phyloP scores from a whole-genome alignment of 2,329 filamentous ascomycete species.

The Sordariomycetes sp. region DNA sequence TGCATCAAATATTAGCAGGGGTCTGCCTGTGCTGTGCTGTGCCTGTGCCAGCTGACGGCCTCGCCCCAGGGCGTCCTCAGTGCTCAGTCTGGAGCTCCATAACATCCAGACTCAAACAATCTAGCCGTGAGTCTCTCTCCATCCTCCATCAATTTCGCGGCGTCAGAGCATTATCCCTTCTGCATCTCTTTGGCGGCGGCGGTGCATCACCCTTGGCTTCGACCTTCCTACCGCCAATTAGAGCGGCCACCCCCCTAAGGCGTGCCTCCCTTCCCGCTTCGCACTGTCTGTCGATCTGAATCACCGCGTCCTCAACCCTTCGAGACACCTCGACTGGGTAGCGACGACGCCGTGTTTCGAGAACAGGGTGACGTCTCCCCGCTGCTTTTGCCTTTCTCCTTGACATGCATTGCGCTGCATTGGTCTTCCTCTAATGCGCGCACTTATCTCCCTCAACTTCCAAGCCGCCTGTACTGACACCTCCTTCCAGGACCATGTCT shows the following conservation, averaged over 20 bases:
- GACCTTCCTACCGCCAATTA: neutral
- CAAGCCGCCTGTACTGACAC: constrained; percentile 4
- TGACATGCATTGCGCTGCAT: neutral
- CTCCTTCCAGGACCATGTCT: constrained; percentile 43
- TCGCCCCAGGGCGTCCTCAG: no score
- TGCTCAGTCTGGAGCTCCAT: no score
- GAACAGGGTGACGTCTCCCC: constrained; percentile 5
- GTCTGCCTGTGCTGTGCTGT: no score
- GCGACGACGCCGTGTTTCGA: neutral
- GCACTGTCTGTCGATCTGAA: constrained; percentile 1
- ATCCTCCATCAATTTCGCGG: no score
- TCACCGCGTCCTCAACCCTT: constrained; percentile 1
- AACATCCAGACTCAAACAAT: neutral
- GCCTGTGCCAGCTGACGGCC: no score
- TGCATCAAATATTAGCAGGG: no score
- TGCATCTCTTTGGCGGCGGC: neutral
- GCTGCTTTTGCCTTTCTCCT: neutral
- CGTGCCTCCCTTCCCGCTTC: neutral
- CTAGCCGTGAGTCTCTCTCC: neutral
- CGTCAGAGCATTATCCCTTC: neutral
- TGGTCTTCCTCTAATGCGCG: neutral
- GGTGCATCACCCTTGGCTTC: neutral
- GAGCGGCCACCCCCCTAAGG: neutral
- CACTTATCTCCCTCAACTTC: neutral
- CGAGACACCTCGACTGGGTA: neutral